phyloP scores from a whole-genome alignment of 148 eudicot genomes.

The Fallopia convolvulus region DNA sequence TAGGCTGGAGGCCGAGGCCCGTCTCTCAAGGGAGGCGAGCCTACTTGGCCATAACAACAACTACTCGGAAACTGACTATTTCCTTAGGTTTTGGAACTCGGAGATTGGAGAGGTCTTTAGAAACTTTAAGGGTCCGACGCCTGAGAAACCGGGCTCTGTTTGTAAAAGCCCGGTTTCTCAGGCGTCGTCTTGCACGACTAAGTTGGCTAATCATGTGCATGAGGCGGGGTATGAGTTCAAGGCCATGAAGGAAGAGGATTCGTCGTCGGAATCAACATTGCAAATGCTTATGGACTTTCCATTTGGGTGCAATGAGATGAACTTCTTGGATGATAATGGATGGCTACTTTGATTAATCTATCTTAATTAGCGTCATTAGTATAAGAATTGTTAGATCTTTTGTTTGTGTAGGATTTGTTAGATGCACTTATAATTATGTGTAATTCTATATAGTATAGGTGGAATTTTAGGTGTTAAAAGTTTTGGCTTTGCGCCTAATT shows the following conservation, averaged over 20 bases:
- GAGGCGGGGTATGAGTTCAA: neutral
- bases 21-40: constrained; percentile 64
- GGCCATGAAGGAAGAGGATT: constrained; percentile 40
- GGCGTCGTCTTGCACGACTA: constrained; percentile 8
- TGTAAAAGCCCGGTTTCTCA: constrained; percentile 53
- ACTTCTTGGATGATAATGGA: constrained; percentile 57
- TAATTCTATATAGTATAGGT: neutral
- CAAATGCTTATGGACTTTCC: constrained; percentile 79
- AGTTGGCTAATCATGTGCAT: neutral
- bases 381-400: neutral
- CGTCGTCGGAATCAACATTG: constrained; percentile 61
- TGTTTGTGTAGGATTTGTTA: neutral
- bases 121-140: constrained; percentile 16
- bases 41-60: constrained; percentile 20
- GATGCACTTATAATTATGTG: neutral
- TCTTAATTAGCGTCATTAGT: neutral
- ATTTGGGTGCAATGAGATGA: constrained; percentile 58
- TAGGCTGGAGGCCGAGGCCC: constrained; percentile 94
- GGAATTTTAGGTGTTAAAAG: neutral
- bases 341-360: constrained; percentile 20
- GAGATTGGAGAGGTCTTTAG: constrained; percentile 82
- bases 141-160: constrained; percentile 15
- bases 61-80: constrained; percentile 28
- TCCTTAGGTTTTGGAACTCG: constrained; percentile 77
- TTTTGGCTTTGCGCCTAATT: neutral